Conservation (phyloP, 768 basidiomycete genomes). For the Calvatia gigantea region DNA sequence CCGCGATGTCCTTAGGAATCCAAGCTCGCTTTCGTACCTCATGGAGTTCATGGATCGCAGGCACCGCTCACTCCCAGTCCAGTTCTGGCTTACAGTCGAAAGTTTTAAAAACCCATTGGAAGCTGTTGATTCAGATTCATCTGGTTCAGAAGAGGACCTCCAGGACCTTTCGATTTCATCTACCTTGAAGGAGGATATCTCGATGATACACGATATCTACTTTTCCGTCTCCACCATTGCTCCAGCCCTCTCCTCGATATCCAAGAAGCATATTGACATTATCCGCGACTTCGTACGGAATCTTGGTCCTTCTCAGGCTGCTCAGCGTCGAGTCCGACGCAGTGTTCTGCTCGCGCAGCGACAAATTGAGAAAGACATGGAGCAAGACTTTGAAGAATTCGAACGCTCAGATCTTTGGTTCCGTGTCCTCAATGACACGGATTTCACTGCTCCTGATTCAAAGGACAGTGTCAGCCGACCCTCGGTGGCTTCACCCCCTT, state of each 20-base stretch:
- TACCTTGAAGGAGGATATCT: constrained; percentile 81
- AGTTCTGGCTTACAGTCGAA: constrained; percentile 97
- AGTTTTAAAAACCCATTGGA: constrained; percentile 97
- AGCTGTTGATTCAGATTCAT: constrained; percentile 69
- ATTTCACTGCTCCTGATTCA: constrained; percentile 28
- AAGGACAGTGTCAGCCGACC: constrained; percentile 12
- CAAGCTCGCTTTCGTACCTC: constrained; percentile 89
- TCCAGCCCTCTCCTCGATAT: constrained; percentile 58
- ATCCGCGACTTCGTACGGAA: constrained; percentile 68
- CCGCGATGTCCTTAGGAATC: constrained; percentile 81
- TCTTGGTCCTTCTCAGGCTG: constrained; percentile 32
- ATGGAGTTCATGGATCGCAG: constrained; percentile 99
- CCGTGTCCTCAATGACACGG: constrained; percentile 75
- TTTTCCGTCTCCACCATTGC: constrained; percentile 62
- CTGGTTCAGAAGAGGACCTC: constrained; percentile 53
- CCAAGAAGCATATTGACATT: constrained; percentile 62
- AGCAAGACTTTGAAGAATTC: constrained; percentile 89
- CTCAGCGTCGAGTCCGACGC: constrained; percentile 59
- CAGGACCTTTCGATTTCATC: constrained; percentile 52
- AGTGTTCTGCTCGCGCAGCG: constrained; percentile 83
- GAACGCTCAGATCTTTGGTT: constrained; percentile 89
- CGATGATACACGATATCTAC: constrained; percentile 86
- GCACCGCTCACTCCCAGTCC: constrained; percentile 78
- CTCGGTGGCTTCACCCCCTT: constrained; percentile 4
- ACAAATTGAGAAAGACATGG: constrained; percentile 87